These are phyloP conservation scores for Russula griseocarnosa DNA, from an alignment of 768 basidiomycete genomes.

Conservation along the genomic window DNA sequence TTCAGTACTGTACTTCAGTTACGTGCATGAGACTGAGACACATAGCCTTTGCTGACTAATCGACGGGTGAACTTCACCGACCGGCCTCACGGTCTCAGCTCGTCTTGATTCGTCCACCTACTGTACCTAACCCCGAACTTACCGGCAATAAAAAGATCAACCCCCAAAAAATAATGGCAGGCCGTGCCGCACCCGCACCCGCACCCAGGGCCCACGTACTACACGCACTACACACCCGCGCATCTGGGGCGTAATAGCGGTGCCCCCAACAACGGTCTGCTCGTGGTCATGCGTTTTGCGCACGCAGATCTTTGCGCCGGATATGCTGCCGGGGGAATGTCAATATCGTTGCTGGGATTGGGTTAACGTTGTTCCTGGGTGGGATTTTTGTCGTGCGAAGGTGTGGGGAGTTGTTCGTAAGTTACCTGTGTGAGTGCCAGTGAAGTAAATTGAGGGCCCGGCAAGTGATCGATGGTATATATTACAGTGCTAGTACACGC, in stretches of 20 bases:
- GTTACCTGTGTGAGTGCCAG: conserved; percentile 50
- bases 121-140: too few species aligned
- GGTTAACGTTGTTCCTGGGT: conserved; percentile 64
- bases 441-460: too few species aligned
- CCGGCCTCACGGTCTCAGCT: too few species aligned
- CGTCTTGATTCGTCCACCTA: too few species aligned
- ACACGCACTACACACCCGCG: conserved; percentile 51
- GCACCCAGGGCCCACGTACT: conserved; percentile 50
- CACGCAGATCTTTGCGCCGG: conserved; percentile 65
- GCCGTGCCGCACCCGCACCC: conserved; percentile 62
- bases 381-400: conserved; percentile 67
- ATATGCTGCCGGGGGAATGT: conserved; percentile 75
- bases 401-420: conserved; percentile 78
- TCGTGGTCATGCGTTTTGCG: conserved; percentile 52
- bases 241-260: too few species aligned
- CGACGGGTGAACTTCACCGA: too few species aligned
- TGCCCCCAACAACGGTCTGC: too few species aligned
- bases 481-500: too few species aligned
- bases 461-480: too few species aligned
- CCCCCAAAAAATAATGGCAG: conserved; percentile 51
- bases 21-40: too few species aligned
- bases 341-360: conserved; percentile 60
- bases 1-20: too few species aligned
- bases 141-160: neutral
- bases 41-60: conserved; percentile 6